Evolutionary conservation across 2,329 filamentous ascomycete species (phyloP).

Genomic region (Zarea fungicola): DNA sequence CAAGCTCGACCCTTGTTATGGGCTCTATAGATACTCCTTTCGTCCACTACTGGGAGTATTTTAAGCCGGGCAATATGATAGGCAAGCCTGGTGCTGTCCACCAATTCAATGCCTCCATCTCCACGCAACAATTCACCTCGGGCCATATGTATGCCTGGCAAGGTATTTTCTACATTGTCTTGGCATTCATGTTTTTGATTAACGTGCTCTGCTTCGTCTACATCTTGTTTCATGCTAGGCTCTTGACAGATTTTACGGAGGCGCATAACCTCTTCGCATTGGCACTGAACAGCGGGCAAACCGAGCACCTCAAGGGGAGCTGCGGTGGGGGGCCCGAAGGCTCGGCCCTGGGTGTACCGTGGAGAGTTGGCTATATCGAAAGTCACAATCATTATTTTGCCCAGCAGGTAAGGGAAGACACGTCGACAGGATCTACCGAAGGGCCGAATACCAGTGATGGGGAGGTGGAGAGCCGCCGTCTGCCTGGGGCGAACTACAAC

Average conservation of each 20-base stretch:
- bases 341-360: constrained; percentile 35
- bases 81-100: constrained; percentile 42
- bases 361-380: constrained; percentile 35
- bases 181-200: constrained; percentile 60
- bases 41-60: constrained; percentile 48
- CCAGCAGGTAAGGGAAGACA: constrained; percentile 28
- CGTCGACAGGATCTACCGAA: background rate
- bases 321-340: constrained; percentile 33
- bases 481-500: background rate
- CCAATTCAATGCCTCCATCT: constrained; percentile 58
- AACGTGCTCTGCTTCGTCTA: constrained; percentile 63
- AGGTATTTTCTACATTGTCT: constrained; percentile 60
- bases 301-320: constrained; percentile 30
- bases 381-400: constrained; percentile 39
- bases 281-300: constrained; percentile 55
- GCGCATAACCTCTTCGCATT: constrained; percentile 70
- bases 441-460: background rate
- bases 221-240: constrained; percentile 46
- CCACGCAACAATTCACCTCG: constrained; percentile 65
- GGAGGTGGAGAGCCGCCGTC: background rate
- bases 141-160: constrained; percentile 58
- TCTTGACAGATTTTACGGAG: constrained; percentile 75
- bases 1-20: constrained; percentile 60
- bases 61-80: constrained; percentile 28
- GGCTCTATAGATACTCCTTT: constrained; percentile 56